Percentiles rank a stretch among this genome's conserved stretches.
phyloP scores from a whole-genome alignment of 805 yeast genomes.

The Myxozyma monticola region DNA sequence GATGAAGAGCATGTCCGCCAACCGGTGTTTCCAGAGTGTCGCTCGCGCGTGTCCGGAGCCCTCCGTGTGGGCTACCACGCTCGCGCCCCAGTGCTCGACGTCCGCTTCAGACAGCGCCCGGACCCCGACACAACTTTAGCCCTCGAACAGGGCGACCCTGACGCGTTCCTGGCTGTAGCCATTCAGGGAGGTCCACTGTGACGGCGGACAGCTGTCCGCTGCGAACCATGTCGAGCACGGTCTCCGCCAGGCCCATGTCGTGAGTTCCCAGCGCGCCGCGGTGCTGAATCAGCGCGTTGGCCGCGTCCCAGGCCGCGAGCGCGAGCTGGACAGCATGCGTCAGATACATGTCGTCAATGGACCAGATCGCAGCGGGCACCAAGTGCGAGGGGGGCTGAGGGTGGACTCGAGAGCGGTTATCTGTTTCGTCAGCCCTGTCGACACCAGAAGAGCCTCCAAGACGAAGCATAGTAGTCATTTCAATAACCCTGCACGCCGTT shows the following conservation, averaged over 20 bases:
- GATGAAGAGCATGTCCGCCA: conserved; percentile 42
- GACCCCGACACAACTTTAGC: conserved; percentile 94
- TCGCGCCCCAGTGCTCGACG: conserved; percentile 34
- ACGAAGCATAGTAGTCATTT: no score
- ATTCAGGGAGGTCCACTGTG: conserved; percentile 45
- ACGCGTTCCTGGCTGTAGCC: conserved; percentile 39
- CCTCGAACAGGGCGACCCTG: conserved; percentile 79
- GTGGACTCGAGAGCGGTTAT: conserved; percentile 11
- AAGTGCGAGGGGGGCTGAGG: conserved; percentile 16
- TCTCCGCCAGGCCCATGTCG: conserved; percentile 52
- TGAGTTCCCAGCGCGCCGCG: conserved; percentile 96
- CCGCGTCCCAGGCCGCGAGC: conserved; percentile 45
- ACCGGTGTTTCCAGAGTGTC: conserved; percentile 36
- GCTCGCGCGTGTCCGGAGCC: conserved; percentile 18
- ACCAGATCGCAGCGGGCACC: conserved; percentile 46
- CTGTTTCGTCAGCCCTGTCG: conserved; percentile 32
- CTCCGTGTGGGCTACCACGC: background rate
- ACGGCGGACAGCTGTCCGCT: no score
- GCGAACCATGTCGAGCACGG: conserved; percentile 32
- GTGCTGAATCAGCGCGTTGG: conserved; percentile 65
- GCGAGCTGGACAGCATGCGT: conserved; percentile 59
- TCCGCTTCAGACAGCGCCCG: conserved; percentile 42
- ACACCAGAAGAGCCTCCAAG: no score
- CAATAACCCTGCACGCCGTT: conserved; percentile 32
- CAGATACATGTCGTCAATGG: conserved; percentile 85